Base-by-base conservation (phyloP, 1,284 basidiomycete species). In the Psilocybe mexicana region DNA sequence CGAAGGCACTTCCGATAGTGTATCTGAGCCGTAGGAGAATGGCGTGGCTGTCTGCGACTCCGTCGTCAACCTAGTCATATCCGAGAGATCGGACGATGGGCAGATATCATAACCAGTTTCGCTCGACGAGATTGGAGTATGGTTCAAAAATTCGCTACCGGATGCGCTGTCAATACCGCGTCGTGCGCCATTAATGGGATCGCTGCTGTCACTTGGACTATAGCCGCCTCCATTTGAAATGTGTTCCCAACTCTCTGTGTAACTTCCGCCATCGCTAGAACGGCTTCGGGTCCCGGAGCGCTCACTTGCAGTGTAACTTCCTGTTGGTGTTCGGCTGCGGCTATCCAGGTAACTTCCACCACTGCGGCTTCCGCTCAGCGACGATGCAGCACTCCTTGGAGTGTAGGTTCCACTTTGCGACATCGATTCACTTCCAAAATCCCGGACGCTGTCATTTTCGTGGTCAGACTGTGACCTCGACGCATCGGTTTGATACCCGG, bases 41-140 rank as follows among this genome's bases (percentile, higher is more conserved):
- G 76, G 70, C 0, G 73, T 74, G 0, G 71, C 67, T 10, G 69
- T 70, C 33, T 68, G 66, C 5, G 61, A 73, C 18, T 68, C 61
- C 33, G 67, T 69, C 57, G 74, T 72, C 10, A 69, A 66, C 6
- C 69, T 63, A 10, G 74, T 73, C 30, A 77, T 61, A 42, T 73
- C 74, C 14, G 75, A 77, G 18, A 82, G 65, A 61, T 81, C 79
- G 1, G 79, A 81, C 4, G 80, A 80, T 2, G 70, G 71, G 58
- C 79, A 82, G 30, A 82, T 67, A 61, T 83, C 78, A 61, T 80
- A 80, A 11, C 79, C 80, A 14, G 78, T 81, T 62, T 79, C 77
- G 58, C 71, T 73, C n/a, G 74, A 73, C 5, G 71, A 70, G 25
- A 73, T 71, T 1, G 67, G 69, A 6, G 72, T 73, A 44, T 65